Percentiles rank a stretch among this genome's conserved stretches.
Evolutionary conservation across 2,329 filamentous ascomycete genomes (phyloP).

Genomic region (Fusarium oligoseptatum): DNA sequence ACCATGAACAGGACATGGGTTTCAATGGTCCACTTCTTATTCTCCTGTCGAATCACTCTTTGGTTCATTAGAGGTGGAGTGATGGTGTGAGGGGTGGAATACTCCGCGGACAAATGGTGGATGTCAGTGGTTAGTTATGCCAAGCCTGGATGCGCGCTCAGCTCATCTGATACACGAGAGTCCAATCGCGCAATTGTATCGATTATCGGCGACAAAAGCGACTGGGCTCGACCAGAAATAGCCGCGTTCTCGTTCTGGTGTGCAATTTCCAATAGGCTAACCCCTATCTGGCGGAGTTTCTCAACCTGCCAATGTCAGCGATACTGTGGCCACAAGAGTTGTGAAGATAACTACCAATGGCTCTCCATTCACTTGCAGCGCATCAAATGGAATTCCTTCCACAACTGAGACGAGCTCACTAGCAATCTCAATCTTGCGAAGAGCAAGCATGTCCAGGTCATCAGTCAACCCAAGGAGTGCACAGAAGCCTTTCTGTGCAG

Average conservation of each 20-base stretch:
- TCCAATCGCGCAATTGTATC: constrained; percentile 23
- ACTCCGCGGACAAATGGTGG: constrained; percentile 26
- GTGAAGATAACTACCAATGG: constrained; percentile 10
- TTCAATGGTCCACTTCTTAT: background rate
- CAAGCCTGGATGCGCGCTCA: constrained; percentile 9
- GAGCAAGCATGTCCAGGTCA: constrained; percentile 16
- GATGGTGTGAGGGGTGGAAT: background rate
- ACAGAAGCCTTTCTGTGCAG: constrained; percentile 11
- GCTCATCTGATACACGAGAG: constrained; percentile 28
- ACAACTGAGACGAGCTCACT: constrained; percentile 8
- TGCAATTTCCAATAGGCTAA: constrained; percentile 21
- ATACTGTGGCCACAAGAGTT: background rate
- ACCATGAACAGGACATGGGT: background rate
- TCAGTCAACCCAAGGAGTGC: constrained; percentile 15
- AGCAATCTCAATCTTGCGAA: constrained; percentile 26
- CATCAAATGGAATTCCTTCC: constrained; percentile 18
- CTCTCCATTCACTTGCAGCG: constrained; percentile 23
- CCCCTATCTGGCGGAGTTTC: constrained; percentile 30
- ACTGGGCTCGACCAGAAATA: constrained; percentile 12
- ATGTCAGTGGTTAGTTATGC: background rate
- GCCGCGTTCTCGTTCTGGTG: constrained; percentile 16
- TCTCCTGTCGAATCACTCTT: background rate
- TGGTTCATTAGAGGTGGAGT: background rate
- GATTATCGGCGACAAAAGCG: constrained; percentile 3
- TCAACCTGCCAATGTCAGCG: constrained; percentile 14